Percentiles rank a stretch among this genome's conserved stretches.
These are phyloP conservation scores for Macrocystidia cucumis DNA, from an alignment of 1,284 basidiomycete genomes.

Conservation along the genomic window DNA sequence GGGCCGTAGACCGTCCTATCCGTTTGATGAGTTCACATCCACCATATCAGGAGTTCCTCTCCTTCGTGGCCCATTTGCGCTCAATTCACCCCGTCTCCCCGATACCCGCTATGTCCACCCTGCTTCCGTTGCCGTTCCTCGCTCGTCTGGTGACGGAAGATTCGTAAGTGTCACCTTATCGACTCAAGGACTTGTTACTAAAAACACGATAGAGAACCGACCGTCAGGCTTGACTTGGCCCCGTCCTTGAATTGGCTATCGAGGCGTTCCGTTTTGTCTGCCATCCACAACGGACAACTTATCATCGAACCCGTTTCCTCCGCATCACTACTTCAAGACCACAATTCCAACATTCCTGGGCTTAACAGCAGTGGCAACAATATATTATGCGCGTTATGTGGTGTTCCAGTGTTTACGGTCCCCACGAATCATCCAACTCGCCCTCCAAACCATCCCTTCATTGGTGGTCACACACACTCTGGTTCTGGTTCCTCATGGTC, in stretches of 20 bases:
- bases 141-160: conserved; percentile 82
- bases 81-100: conserved; percentile 55
- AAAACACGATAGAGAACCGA: conserved; percentile 67
- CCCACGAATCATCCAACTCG: conserved; percentile 17
- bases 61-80: conserved; percentile 80
- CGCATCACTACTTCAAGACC: conserved; percentile 44
- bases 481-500: conserved; percentile 42
- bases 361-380: conserved; percentile 27
- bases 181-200: conserved; percentile 9
- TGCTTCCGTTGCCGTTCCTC: conserved; percentile 79
- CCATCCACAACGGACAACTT: conserved; percentile 85
- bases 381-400: conserved; percentile 70
- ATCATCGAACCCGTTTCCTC: conserved; percentile 81
- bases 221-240: conserved; percentile 88
- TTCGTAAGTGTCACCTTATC: conserved; percentile 47
- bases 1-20: conserved; percentile 16
- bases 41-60: conserved; percentile 83
- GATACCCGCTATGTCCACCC: conserved; percentile 56
- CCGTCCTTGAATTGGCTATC: conserved; percentile 93
- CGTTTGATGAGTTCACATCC: conserved; percentile 61
- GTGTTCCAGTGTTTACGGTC: conserved; percentile 44
- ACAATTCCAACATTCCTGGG: conserved; percentile 32
- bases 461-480: conserved; percentile 12
- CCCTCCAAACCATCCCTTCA: conserved; percentile 17
- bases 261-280: conserved; percentile 77